Conservation (phyloP, 2,329 filamentous ascomycete species). For the Venturia nashicola region DNA sequence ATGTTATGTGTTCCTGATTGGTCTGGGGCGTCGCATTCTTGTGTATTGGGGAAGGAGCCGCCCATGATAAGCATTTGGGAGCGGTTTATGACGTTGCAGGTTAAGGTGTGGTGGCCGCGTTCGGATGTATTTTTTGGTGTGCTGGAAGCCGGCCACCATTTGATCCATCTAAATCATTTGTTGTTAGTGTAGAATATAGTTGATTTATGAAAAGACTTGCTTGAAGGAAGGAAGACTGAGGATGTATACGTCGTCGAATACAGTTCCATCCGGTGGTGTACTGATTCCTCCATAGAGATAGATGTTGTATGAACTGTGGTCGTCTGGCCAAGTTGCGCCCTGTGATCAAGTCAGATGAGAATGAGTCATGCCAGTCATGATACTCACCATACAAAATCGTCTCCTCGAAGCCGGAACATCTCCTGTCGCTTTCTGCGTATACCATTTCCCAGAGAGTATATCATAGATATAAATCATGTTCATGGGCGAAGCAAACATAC, state of each 20-base stretch:
- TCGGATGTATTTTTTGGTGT: slow-evolving; percentile 13
- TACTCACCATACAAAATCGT: slow-evolving; percentile 41
- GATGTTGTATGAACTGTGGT: slow-evolving; percentile 54
- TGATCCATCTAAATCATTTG: slow-evolving; percentile 37
- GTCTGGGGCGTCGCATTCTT: slow-evolving; percentile 39
- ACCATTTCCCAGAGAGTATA: slow-evolving; percentile 47
- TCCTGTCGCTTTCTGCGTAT: slow-evolving; percentile 44
- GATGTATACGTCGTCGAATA: slow-evolving; percentile 51
- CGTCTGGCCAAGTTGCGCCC: slow-evolving; percentile 45
- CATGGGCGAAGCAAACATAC: slow-evolving; percentile 18
- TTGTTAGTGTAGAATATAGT: not conserved
- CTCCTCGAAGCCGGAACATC: slow-evolving; percentile 39
- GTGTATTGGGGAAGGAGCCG: slow-evolving; percentile 40
- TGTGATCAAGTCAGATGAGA: not conserved
- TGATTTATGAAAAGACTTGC: not conserved
- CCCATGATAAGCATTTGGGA: slow-evolving; percentile 44
- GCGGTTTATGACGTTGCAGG: slow-evolving; percentile 44
- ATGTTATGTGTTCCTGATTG: slow-evolving; percentile 45
- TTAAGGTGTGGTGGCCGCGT: slow-evolving; percentile 41
- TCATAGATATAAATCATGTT: slow-evolving; percentile 45
- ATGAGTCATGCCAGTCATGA: not conserved
- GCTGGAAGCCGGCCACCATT: slow-evolving; percentile 34
- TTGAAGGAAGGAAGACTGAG: slow-evolving; percentile 49
- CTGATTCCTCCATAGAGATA: slow-evolving; percentile 50
- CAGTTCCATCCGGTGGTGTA: slow-evolving; percentile 33